Percentiles rank a stretch among this genome's conserved stretches.
These are phyloP conservation scores for Colletotrichum lentis DNA, from an alignment of 2,329 filamentous ascomycete genomes.

Conservation along the genomic window DNA sequence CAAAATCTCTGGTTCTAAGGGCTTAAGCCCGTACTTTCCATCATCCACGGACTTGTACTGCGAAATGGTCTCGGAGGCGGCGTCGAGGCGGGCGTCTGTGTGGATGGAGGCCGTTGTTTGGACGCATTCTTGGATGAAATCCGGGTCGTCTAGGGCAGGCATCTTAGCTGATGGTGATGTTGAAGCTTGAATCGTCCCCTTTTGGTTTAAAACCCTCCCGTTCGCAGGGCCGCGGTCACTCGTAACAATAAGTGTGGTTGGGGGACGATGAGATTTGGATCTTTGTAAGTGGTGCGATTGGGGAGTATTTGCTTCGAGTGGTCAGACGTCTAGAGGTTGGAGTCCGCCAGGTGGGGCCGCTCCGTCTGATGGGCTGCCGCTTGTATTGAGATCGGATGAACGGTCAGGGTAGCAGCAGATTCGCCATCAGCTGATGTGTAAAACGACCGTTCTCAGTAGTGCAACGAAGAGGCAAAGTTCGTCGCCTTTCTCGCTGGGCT, in stretches of 20 bases:
- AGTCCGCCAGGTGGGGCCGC: slow-evolving; percentile 16
- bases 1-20: neutral
- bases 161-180: neutral
- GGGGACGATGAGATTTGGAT: neutral
- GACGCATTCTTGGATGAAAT: slow-evolving; percentile 21
- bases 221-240: no score
- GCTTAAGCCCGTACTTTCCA: neutral
- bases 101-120: neutral
- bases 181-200: no score
- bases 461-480: neutral
- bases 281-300: neutral
- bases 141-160: slow-evolving; percentile 5
- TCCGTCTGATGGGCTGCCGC: slow-evolving; percentile 18
- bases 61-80: neutral
- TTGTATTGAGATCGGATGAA: slow-evolving; percentile 21
- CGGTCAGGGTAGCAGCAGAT: neutral
- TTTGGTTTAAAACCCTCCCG: neutral
- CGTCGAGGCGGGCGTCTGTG: slow-evolving; percentile 3
- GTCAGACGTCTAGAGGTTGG: neutral
- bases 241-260: neutral
- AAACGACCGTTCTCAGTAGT: neutral
- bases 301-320: neutral
- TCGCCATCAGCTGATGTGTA: neutral
- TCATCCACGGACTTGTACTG: neutral
- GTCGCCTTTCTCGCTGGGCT: neutral